Evolutionary conservation across 1,139 yeast genomes (phyloP).

Genomic region (Entelexis paramagnoliae): DNA sequence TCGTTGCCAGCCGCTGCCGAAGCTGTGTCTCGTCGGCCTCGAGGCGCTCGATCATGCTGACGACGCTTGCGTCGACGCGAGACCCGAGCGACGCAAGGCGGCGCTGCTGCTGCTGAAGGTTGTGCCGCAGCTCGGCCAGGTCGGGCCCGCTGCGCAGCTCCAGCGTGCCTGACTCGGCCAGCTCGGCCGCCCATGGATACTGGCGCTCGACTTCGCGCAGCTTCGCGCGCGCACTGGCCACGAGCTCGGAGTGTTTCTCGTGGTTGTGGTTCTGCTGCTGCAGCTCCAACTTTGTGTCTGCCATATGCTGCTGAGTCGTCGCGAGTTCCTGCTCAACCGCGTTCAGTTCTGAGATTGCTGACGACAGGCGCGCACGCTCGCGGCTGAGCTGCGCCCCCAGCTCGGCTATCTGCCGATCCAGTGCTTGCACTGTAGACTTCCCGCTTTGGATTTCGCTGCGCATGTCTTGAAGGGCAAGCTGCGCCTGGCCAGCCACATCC

Average conservation of each 20-base stretch:
- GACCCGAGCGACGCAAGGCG: slow-evolving; percentile 16
- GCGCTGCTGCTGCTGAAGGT: slow-evolving; percentile 13
- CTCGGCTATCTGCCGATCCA: neutral
- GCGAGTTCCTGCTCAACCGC: slow-evolving; percentile 7
- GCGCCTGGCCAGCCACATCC: slow-evolving; percentile 1
- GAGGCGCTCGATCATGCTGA: slow-evolving; percentile 89
- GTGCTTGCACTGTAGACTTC: neutral
- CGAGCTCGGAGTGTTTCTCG: slow-evolving; percentile 1
- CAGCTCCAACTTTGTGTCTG: slow-evolving; percentile 13
- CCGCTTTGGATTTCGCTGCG: neutral
- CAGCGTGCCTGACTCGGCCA: neutral
- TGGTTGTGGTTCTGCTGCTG: slow-evolving; percentile 13
- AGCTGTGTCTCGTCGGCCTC: slow-evolving; percentile 78
- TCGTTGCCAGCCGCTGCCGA: slow-evolving; percentile 71
- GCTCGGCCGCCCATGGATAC: slow-evolving; percentile 60
- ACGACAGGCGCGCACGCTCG: slow-evolving; percentile 8
- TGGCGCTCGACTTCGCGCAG: slow-evolving; percentile 45
- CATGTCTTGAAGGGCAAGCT: neutral
- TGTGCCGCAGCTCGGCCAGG: slow-evolving; percentile 12
- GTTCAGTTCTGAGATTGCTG: slow-evolving; percentile 8
- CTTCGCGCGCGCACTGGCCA: neutral
- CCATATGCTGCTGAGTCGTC: neutral
- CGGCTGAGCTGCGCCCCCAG: slow-evolving; percentile 9
- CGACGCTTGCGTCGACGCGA: slow-evolving; percentile 71
- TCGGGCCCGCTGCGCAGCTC: slow-evolving; percentile 5